These are phyloP conservation scores for Scalesia atractyloides DNA, from an alignment of 129 eudicot genomes.

Conservation along the genomic window DNA sequence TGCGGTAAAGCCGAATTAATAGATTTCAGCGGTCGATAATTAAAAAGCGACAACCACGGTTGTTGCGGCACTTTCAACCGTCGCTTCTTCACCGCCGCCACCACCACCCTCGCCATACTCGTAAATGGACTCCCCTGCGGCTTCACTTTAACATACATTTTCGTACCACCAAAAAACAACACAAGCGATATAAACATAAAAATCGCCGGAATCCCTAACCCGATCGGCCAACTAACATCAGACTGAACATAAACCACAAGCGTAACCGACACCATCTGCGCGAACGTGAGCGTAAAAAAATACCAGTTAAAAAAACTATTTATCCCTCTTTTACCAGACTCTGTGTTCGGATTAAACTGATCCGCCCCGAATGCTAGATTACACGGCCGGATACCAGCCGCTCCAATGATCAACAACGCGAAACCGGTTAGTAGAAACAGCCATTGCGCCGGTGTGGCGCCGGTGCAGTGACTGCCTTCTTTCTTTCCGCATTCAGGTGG, in stretches of 20 bases:
- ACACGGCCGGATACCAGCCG: slow-evolving; percentile 71
- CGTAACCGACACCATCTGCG: slow-evolving; percentile 72
- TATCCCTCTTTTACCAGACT: slow-evolving; percentile 68
- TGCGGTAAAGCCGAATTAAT: slow-evolving; percentile 47
- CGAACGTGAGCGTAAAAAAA: slow-evolving; percentile 62
- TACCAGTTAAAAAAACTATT: slow-evolving; percentile 82
- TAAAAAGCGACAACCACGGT: slow-evolving; percentile 42
- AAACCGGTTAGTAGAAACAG: slow-evolving; percentile 54
- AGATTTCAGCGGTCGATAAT: slow-evolving; percentile 45
- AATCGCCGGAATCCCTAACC: slow-evolving; percentile 62
- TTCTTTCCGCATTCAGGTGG: slow-evolving; percentile 64
- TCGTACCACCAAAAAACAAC: slow-evolving; percentile 61
- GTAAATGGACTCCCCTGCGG: slow-evolving; percentile 83
- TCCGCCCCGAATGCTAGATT: slow-evolving; percentile 76
- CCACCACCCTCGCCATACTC: slow-evolving; percentile 49
- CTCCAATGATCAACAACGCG: slow-evolving; percentile 55
- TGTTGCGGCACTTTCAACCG: slow-evolving; percentile 45
- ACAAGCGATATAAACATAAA: slow-evolving; percentile 62
- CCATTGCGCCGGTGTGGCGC: slow-evolving; percentile 62
- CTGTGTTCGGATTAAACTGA: slow-evolving; percentile 69
- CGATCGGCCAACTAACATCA: slow-evolving; percentile 66
- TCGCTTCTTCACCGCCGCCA: slow-evolving; percentile 59
- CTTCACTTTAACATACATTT: slow-evolving; percentile 65
- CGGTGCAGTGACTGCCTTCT: slow-evolving; percentile 46
- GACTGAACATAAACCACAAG: slow-evolving; percentile 70